These are phyloP conservation scores for Sequoia sempervirens DNA, from an alignment of 75 land plant species.

Conservation along the genomic window DNA sequence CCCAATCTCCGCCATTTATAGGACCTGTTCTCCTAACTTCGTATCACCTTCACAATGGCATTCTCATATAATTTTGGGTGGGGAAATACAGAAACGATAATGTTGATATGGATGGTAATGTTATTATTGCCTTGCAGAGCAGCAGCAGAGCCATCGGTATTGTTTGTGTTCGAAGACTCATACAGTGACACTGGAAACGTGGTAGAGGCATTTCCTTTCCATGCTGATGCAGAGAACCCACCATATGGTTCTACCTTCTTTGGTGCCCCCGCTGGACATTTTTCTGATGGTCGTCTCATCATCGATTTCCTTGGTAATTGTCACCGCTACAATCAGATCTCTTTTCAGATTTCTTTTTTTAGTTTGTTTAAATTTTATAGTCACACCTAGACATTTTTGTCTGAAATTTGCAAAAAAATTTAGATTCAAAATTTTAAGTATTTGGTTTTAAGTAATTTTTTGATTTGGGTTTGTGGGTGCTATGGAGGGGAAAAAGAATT, in stretches of 20 bases:
- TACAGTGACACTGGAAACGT: conserved; percentile 23
- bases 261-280: conserved; percentile 16
- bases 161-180: conserved; percentile 21
- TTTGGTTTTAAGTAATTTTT: too few relatives aligned
- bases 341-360: too few relatives aligned
- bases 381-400: too few relatives aligned
- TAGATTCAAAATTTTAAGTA: too few relatives aligned
- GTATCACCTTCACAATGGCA: background rate
- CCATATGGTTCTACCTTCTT: conserved; percentile 22
- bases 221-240: background rate
- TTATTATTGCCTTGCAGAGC: background rate
- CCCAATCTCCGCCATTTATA: background rate
- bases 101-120: background rate
- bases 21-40: background rate
- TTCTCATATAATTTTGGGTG: background rate
- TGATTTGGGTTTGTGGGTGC: too few relatives aligned
- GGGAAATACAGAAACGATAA: background rate
- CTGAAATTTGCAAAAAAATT: too few relatives aligned
- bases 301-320: conserved; percentile 10
- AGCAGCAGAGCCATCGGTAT: background rate
- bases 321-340: background rate
- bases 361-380: too few relatives aligned
- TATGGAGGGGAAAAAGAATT: too few relatives aligned
- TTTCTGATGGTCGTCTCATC: conserved; percentile 15
- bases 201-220: background rate